Evolutionary conservation across 2,329 filamentous ascomycete genomes (phyloP).

Genomic region (Penicillium griseofulvum): DNA sequence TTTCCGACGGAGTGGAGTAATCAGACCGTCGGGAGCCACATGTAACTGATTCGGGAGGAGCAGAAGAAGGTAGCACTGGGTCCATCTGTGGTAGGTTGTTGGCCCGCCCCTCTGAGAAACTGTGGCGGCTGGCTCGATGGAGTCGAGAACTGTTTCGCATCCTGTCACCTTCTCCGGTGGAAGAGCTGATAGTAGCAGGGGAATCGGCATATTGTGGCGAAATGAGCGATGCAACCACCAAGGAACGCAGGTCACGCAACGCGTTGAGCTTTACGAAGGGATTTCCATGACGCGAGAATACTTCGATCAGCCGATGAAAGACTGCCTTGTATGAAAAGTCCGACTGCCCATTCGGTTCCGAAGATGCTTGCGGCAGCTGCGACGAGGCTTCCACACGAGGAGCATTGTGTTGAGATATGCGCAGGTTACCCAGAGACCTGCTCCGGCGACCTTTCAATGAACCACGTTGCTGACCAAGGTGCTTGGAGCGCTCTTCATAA

Average conservation of each 20-base stretch:
- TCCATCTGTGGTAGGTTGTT: slow-evolving; percentile 16
- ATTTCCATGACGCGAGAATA: slow-evolving; percentile 86
- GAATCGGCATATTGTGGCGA: slow-evolving; percentile 48
- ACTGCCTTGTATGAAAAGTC: slow-evolving; percentile 75
- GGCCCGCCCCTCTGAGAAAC: slow-evolving; percentile 31
- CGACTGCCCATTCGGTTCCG: slow-evolving; percentile 30
- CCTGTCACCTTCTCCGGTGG: neutral
- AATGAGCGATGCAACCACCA: slow-evolving; percentile 73
- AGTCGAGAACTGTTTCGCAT: neutral
- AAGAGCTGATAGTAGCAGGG: neutral
- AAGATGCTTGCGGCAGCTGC: neutral
- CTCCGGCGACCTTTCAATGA: slow-evolving; percentile 30
- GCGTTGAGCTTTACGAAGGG: slow-evolving; percentile 82
- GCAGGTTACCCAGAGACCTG: slow-evolving; percentile 33
- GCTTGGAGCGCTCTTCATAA: slow-evolving; percentile 32
- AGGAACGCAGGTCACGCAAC: slow-evolving; percentile 75
- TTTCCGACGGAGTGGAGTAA: slow-evolving; percentile 57
- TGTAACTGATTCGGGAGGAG: slow-evolving; percentile 30
- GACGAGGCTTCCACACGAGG: slow-evolving; percentile 6
- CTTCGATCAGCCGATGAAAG: slow-evolving; percentile 74
- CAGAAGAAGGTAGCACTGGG: slow-evolving; percentile 22
- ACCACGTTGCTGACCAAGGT: slow-evolving; percentile 23
- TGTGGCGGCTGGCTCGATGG: slow-evolving; percentile 27
- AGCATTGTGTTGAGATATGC: slow-evolving; percentile 7
- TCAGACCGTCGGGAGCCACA: slow-evolving; percentile 41